Conservation (phyloP, 2,329 filamentous ascomycete genomes). For the Botrytis elliptica region DNA sequence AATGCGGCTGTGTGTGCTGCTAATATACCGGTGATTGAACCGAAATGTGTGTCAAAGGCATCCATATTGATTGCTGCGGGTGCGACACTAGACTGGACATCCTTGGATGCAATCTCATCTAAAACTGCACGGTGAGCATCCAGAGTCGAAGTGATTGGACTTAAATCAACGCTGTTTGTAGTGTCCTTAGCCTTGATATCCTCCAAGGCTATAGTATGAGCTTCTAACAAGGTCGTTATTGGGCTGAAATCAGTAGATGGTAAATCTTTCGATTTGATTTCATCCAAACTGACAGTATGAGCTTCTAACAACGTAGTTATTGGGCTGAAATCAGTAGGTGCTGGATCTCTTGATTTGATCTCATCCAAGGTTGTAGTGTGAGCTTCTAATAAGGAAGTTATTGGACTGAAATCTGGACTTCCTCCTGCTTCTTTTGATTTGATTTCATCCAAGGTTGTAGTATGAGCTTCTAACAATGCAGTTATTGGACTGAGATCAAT, state of each 20-base stretch:
- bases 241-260: background rate
- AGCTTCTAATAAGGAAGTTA: background rate
- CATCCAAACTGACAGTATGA: background rate
- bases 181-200: constrained; percentile 24
- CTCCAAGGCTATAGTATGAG: constrained; percentile 23
- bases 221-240: constrained; percentile 21
- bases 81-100: background rate
- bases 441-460: background rate
- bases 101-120: constrained; percentile 22
- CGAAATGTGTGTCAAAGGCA: constrained; percentile 21
- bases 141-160: constrained; percentile 14
- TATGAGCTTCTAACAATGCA: background rate
- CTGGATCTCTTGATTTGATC: background rate
- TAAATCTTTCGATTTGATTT: background rate
- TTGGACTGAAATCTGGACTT: background rate
- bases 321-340: background rate
- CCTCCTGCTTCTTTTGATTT: background rate
- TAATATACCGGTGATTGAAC: constrained; percentile 22
- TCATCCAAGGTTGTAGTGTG: too few relatives aligned
- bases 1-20: constrained; percentile 25
- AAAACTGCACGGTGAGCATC: constrained; percentile 17
- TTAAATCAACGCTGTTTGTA: background rate
- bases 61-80: background rate
- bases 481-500: background rate
- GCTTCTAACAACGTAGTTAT: background rate